These are phyloP conservation scores for Lactarius hengduanensis DNA, from an alignment of 768 basidiomycete species.

Conservation along the genomic window DNA sequence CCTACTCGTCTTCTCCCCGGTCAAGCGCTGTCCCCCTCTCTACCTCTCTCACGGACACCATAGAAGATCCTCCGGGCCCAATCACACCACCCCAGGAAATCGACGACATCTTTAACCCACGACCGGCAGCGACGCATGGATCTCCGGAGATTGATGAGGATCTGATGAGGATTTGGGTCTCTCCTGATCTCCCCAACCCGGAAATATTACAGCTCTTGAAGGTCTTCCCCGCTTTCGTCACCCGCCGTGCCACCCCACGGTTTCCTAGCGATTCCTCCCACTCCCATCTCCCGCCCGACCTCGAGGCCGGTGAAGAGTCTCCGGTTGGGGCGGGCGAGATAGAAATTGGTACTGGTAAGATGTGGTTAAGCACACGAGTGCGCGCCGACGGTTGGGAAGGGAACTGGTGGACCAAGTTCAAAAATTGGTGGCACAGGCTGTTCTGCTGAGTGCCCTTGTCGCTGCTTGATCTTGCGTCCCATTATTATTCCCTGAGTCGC, in stretches of 20 bases:
- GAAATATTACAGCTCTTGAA: constrained; percentile 67
- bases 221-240: constrained; percentile 76
- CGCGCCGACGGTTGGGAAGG: constrained; percentile 71
- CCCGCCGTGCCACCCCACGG: constrained; percentile 66
- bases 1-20: constrained; percentile 53
- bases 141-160: constrained; percentile 44
- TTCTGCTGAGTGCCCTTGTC: constrained; percentile 55
- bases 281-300: constrained; percentile 47
- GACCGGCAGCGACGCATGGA: constrained; percentile 31
- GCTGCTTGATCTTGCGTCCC: constrained; percentile 10
- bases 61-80: constrained; percentile 45
- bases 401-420: constrained; percentile 75
- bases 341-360: constrained; percentile 76
- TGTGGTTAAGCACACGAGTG: constrained; percentile 68
- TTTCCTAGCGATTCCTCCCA: constrained; percentile 46
- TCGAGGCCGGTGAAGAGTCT: constrained; percentile 69
- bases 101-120: constrained; percentile 32
- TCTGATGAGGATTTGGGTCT: constrained; percentile 75
- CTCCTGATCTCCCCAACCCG: constrained; percentile 73
- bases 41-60: constrained; percentile 36
- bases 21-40: constrained; percentile 37
- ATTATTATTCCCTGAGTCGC: constrained; percentile 3
- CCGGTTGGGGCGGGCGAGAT: constrained; percentile 55
- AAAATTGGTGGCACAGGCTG: constrained; percentile 73
- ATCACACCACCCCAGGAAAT: constrained; percentile 40